A percentile compares a stretch with the other conserved stretches of the same genome.
These are phyloP conservation scores for Eudorina sp. DNA, from an alignment of 139 green algal species.

Conservation along the genomic window DNA sequence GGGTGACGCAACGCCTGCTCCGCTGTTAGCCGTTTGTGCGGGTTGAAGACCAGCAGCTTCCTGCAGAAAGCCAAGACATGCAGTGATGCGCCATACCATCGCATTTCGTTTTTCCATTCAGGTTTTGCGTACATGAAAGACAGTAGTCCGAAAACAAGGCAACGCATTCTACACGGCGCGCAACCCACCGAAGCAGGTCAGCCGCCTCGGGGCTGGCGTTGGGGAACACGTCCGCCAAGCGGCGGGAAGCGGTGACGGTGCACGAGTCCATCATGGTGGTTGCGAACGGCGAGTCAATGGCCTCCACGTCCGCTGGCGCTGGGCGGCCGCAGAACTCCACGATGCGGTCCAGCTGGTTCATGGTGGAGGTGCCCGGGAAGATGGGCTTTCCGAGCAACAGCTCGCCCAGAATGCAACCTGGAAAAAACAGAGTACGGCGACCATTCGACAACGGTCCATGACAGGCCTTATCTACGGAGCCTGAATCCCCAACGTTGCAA, in stretches of 20 bases:
- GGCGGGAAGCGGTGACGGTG: constrained; percentile 59
- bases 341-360: constrained; percentile 95
- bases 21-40: constrained; percentile 89
- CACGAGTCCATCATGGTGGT: constrained; percentile 94
- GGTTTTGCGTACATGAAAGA: too few relatives aligned
- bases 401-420: constrained; percentile 98
- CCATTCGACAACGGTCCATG: too few relatives aligned
- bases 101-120: too few relatives aligned
- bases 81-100: not conserved
- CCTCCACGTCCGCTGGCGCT: constrained; percentile 79
- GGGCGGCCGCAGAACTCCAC: constrained; percentile 83
- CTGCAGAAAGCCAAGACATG: too few relatives aligned
- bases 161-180: not conserved
- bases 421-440: too few relatives aligned
- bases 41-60: constrained; percentile 72
- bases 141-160: too few relatives aligned
- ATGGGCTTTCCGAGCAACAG: constrained; percentile 92
- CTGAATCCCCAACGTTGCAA: too few relatives aligned
- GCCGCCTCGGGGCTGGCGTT: constrained; percentile 80
- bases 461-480: too few relatives aligned
- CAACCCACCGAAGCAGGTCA: constrained; percentile 86
- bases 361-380: constrained; percentile 95
- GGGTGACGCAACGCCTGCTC: constrained; percentile 94
- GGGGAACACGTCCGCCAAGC: constrained; percentile 85
- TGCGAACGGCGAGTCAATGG: constrained; percentile 92